Conservation (phyloP, 2,329 filamentous ascomycete genomes). For the Apiospora saccharicola region DNA sequence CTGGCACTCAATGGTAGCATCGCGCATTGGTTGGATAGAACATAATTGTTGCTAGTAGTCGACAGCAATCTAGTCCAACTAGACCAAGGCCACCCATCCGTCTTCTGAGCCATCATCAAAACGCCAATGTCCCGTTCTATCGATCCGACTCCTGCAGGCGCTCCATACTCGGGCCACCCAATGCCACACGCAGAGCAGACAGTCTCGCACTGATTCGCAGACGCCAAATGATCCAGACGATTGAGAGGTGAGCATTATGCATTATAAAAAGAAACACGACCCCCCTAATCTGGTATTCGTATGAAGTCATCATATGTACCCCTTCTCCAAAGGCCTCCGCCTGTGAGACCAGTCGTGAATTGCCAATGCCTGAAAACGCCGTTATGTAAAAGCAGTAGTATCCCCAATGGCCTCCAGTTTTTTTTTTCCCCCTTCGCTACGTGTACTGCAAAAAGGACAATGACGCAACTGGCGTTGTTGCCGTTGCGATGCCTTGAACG, state of each 20-base stretch:
- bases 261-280: constrained; percentile 5
- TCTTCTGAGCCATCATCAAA: neutral
- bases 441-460: constrained; percentile 18
- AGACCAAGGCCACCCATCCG: neutral
- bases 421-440: constrained; percentile 7
- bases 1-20: neutral
- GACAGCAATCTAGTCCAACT: constrained; percentile 22
- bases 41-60: constrained; percentile 24
- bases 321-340: constrained; percentile 2
- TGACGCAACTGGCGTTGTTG: neutral
- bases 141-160: neutral
- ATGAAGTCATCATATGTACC: constrained; percentile 23
- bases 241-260: constrained; percentile 20
- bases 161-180: constrained; percentile 2
- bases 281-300: neutral
- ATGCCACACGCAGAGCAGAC: constrained; percentile 4
- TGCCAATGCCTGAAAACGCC: constrained; percentile 22
- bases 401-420: constrained; percentile 3
- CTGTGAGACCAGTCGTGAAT: constrained; percentile 10
- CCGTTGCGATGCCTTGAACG: constrained; percentile 20
- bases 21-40: constrained; percentile 10
- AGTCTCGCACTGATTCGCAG: neutral
- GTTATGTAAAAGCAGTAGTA: neutral
- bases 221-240: constrained; percentile 7
- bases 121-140: neutral